These are phyloP conservation scores for Termitomyces sp. DNA, from an alignment of 1,284 basidiomycete species.

Conservation along the genomic window DNA sequence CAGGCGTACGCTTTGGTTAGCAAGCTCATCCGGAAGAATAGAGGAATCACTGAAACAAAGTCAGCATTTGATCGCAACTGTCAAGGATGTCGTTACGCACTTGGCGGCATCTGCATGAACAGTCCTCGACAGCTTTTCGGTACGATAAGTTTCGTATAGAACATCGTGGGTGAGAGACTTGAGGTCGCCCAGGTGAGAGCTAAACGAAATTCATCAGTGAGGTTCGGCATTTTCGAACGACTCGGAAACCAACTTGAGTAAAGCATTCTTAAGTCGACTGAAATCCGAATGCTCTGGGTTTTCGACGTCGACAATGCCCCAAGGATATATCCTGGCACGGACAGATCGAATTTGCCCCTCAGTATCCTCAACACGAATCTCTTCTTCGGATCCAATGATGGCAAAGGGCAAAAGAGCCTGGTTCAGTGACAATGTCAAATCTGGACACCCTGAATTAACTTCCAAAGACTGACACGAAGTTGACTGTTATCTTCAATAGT, in stretches of 20 bases:
- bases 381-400: constrained; percentile 96
- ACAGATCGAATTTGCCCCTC: constrained; percentile 74
- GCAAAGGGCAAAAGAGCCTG: constrained; percentile 93
- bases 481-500: constrained; percentile 98
- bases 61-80: constrained; percentile 13
- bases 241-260: constrained; percentile 64
- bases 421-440: constrained; percentile 9
- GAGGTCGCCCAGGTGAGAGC: constrained; percentile 91
- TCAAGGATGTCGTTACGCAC: constrained; percentile 38
- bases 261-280: constrained; percentile 82
- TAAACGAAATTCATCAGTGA: constrained; percentile 28
- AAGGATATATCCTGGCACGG: constrained; percentile 92
- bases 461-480: constrained; percentile 58
- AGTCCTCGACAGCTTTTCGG: constrained; percentile 94
- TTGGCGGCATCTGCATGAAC: constrained; percentile 72
- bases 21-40: constrained; percentile 92
- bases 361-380: constrained; percentile 65
- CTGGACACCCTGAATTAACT: neutral
- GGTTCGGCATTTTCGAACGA: neutral
- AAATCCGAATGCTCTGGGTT: constrained; percentile 99
- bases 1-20: constrained; percentile 92
- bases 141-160: constrained; percentile 94
- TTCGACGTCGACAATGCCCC: constrained; percentile 98
- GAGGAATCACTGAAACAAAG: constrained; percentile 64
- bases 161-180: constrained; percentile 96